Evolutionary conservation across 2,329 filamentous ascomycete species (phyloP), one percentile per base, ranked within the genome.

Genomic region (Colletotrichum echinochloae): DNA sequence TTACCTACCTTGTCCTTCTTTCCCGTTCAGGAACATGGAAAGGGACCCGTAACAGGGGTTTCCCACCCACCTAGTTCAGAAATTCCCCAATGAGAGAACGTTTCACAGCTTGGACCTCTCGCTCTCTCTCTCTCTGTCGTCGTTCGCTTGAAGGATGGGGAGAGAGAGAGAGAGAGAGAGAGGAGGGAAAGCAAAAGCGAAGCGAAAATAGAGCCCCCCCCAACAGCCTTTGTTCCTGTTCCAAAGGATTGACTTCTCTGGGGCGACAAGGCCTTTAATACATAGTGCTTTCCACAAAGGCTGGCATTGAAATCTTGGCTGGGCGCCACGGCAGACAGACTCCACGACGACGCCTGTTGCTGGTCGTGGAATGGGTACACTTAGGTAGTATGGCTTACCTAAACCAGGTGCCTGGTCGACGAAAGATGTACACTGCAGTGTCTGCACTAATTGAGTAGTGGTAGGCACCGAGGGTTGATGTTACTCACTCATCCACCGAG

Each of bases 221-320:
- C n/a, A 18, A n/a, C 9, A 44, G 41, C 18, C 28, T 33, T 18
- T 33, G 18, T n/a, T 18, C 33, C 33, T 37, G 14, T 23, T 18
- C n/a, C 20, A 37, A 35, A 37, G 23, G 14, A 5, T 6, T 26
- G 52, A 20, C 2, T 55, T 23, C 14, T 51, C 44, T 51, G 30
- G 59, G 44, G 16, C 49, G 59, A n/a, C 44, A 46, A 46, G 20
- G 28, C 30, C 16, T 30, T 49, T 60, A 33, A n/a, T 30, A 23
- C 44, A n/a, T 30, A 23, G 30, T 51, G 14, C 7, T 23, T n/a
- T 51, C 59, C 30, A 23, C 48, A 62, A 37, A 39, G 35, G 26
- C 48, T 30, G 56, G 30, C 37, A 44, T 39, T 44, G 35, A 33
- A 52, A 54, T 54, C 35, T 62, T 37, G 60, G 65, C 18, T 55